These are phyloP conservation scores for Zoysia japonica DNA, from an alignment of 176 grass and related monocot genomes.

Conservation along the genomic window DNA sequence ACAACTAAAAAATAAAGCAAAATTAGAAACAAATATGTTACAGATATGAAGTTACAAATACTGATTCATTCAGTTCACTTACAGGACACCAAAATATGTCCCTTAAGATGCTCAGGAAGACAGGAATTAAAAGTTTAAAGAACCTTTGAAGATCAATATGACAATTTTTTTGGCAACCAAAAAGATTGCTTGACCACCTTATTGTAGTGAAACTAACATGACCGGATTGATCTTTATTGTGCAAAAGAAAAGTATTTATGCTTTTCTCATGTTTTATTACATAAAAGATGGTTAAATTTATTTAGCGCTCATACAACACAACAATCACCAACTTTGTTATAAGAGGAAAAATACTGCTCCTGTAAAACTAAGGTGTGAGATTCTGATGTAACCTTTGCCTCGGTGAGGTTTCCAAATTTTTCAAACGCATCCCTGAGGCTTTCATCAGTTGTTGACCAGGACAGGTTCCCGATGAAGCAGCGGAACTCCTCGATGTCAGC, in stretches of 20 bases:
- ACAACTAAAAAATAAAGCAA: not conserved
- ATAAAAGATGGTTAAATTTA: not conserved
- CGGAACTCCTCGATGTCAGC: slow-evolving; percentile 72
- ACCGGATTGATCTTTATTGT: not conserved
- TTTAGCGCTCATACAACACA: not conserved
- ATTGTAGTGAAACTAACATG: not conserved
- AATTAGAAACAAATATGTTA: not conserved
- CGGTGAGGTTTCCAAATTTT: slow-evolving; percentile 75
- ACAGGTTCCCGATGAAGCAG: slow-evolving; percentile 92
- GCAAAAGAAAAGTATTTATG: not conserved
- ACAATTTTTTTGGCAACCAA: not conserved
- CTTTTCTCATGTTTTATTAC: not conserved
- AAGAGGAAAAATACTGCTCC: not conserved
- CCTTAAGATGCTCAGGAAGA: not conserved
- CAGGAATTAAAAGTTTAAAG: not conserved
- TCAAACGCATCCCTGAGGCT: slow-evolving; percentile 75
- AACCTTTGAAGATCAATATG: not conserved
- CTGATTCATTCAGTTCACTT: not conserved
- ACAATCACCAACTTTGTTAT: not conserved
- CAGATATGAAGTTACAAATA: not conserved
- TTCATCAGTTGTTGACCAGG: slow-evolving; percentile 76
- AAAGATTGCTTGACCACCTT: not conserved
- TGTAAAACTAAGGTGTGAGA: not conserved
- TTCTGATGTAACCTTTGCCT: slow-evolving; percentile 67
- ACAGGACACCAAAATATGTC: not conserved